Base-by-base conservation (phyloP, 2,329 filamentous ascomycete species). In the Colletotrichum simmondsii region DNA sequence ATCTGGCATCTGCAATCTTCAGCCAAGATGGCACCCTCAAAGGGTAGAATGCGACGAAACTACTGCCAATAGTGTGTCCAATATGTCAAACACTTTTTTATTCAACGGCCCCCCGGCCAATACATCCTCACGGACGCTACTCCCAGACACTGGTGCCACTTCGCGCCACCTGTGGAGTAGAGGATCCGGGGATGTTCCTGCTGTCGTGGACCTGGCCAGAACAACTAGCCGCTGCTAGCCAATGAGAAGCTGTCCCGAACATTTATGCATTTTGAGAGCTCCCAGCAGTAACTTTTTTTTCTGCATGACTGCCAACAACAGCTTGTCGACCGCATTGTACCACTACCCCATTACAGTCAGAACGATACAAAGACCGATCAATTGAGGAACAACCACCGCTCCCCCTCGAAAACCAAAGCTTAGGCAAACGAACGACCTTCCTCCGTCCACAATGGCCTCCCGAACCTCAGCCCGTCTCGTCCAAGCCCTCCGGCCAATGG, bases 381-480 rank as follows among this genome's bases (percentile, higher is more conserved):
- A 28, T 42, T 11, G 22, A 65, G 52, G 58, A 57, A 68, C 19
- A 49, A 24, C 66, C 53, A 46, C 32, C 62, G 62, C 60, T 65
- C 37, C 12, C 8, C 14, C 14, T 30, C 16, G 16, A 35, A 5
- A 14, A 8, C 10, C 6, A 30, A 10, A 57, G 5, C 16, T 19
- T 1, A 63, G 14, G 22, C 24, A 63, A 32, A 49, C 16, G 10
- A 59, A 64, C 16, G n/a, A 6, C 52, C 30, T 12, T 1, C 22
- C 42, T 28, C 14, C 26, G 53, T 3, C 16, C 63, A 77, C 76
- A 75, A 79, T 79, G 70, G 76, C 78, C 37, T 73, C 77, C 65
- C 76, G 76, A 77, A 69, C 73, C 46, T 68, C 78, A 46, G 68
- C 24, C 54, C 77, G 78, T 66, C 74, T 77, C 60, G 73, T 77